phyloP scores from a whole-genome alignment of 1,139 yeast genomes.

The Blastobotrys arbuscula region DNA sequence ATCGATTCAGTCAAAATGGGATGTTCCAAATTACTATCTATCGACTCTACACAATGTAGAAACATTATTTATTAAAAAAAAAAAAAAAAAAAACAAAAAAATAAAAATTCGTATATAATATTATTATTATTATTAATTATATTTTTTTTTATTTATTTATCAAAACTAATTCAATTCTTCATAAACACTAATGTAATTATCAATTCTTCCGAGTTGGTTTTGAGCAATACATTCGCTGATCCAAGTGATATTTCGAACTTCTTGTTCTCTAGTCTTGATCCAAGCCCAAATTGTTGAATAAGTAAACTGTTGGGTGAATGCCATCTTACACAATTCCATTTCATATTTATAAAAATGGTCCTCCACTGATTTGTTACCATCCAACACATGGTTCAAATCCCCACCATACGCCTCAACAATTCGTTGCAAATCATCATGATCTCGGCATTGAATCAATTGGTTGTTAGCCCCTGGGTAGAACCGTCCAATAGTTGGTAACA shows the following conservation, averaged over 20 bases:
- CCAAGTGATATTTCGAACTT: conserved; percentile 94
- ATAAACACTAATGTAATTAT: conserved; percentile 36
- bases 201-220: conserved; percentile 41
- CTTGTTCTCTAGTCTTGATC: conserved; percentile 94
- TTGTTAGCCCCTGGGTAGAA: conserved; percentile 71
- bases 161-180: conserved; percentile 21
- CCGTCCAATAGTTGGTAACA: conserved; percentile 77
- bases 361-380: conserved; percentile 59
- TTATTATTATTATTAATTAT: neutral
- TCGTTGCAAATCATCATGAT: conserved; percentile 72
- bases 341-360: conserved; percentile 91
- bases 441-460: conserved; percentile 71
- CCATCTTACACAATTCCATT: conserved; percentile 86
- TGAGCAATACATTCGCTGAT: conserved; percentile 83
- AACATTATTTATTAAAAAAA: conserved; percentile 33
- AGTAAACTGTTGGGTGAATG: conserved; percentile 95
- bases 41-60: conserved; percentile 66
- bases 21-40: conserved; percentile 46
- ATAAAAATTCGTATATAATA: neutral
- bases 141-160: neutral
- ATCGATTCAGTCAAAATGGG: conserved; percentile 56
- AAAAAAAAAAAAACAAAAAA: neutral
- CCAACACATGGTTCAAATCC: conserved; percentile 61
- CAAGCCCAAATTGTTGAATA: conserved; percentile 92
- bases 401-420: conserved; percentile 67